Base-by-base conservation (phyloP, 2,329 filamentous ascomycete genomes). In the Acrodontium crateriforme region DNA sequence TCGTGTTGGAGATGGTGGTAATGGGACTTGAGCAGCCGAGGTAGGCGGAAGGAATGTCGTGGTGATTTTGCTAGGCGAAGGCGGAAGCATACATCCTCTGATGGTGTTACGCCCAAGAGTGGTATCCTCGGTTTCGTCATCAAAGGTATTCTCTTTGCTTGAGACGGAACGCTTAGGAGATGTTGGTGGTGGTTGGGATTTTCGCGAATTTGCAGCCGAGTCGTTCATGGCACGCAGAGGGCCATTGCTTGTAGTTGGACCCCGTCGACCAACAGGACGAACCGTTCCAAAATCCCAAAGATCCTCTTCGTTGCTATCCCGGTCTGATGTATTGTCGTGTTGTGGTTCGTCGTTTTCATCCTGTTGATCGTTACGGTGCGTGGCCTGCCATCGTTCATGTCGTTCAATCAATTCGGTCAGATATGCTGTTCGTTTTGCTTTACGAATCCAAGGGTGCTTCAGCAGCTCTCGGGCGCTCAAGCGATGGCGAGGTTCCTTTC, bases 241-340 rank as follows among this genome's bases (percentile, higher is more conserved):
- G n/a, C n/a, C n/a, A 3, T 76, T 76, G 24, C 70, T 49, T 16
- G 65, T 67, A 35, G 74, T 73, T 16, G 71, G 67, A 72, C 29
- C 38, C 10, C 47, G 40, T 25, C 41, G 31, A 17, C 69, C 71
- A n/a, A 77, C 74, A 5, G 91, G 75, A 31, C 85, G 71, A 28
- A 98, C 82, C 0, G 89, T 98, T 23, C 89, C 89, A 60, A 98
- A 98, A 54, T 98, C 89, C 89, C 89, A 98, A 50, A 95, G 72
- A 52, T 95, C 89, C 51, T 94, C 82, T 18, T 78, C 68, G 32
- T 75, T 67, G 1, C 62, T 55, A n/a, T 58, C 53, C 28, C 54
- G 41, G 28, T 52, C 45, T 24, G 56, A 47, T 31, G 63, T 55
- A n/a, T n/a, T n/a, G 25, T 51, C 49, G 10, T 63, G 54, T 12